Conservation (phyloP, 495 filamentous ascomycete species). For the Elasticomyces elasticus region DNA sequence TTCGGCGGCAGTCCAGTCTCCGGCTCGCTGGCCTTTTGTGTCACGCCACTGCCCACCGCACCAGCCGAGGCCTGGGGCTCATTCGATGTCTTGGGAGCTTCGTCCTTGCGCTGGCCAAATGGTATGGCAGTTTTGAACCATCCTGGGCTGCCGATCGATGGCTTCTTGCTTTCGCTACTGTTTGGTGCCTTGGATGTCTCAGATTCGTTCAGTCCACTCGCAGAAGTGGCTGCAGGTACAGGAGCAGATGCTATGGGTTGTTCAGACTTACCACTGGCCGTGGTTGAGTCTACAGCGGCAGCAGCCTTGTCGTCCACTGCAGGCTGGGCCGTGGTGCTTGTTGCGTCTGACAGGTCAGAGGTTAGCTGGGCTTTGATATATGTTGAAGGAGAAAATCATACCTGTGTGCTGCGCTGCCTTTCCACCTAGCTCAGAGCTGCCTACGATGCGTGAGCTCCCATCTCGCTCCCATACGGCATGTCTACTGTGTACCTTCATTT, state of each 20-base stretch:
- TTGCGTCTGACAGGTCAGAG: background rate
- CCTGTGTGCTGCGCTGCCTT: constrained; percentile 11
- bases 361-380: background rate
- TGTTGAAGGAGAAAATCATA: background rate
- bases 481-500: constrained; percentile 13
- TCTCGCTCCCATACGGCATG: background rate
- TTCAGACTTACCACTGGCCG: constrained; percentile 15
- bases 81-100: background rate
- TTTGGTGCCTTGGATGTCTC: background rate
- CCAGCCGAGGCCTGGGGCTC: background rate
- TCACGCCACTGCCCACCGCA: background rate
- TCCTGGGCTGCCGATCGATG: constrained; percentile 4
- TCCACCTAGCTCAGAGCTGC: constrained; percentile 1
- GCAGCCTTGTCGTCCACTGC: background rate
- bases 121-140: constrained; percentile 10
- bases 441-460: background rate
- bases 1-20: constrained; percentile 4
- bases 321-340: background rate
- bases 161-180: constrained; percentile 3
- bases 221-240: background rate
- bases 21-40: background rate
- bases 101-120: constrained; percentile 1
- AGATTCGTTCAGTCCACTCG: background rate
- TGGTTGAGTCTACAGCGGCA: constrained; percentile 4
- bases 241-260: background rate